phyloP scores from a whole-genome alignment of 1,139 yeast genomes.

The Saccharomyces uvarum region DNA sequence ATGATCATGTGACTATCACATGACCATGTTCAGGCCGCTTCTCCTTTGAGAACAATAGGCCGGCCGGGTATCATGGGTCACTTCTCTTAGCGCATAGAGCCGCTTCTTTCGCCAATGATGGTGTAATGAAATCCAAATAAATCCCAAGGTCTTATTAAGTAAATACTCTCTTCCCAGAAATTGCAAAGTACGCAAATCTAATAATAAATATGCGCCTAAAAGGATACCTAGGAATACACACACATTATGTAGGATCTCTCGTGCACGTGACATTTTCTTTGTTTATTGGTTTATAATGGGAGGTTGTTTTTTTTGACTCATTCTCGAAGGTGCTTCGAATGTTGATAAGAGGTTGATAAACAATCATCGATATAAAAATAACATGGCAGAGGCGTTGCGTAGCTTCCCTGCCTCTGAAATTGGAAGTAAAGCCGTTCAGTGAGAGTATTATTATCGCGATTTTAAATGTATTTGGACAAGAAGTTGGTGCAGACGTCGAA shows the following conservation, averaged over 20 bases:
- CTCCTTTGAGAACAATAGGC: no score
- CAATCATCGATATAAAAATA: not conserved
- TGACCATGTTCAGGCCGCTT: no score
- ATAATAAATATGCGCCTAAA: not conserved
- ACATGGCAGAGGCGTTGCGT: not conserved
- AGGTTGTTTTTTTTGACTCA: not conserved
- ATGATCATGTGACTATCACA: no score
- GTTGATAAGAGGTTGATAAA: not conserved
- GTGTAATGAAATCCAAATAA: not conserved
- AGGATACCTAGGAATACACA: not conserved
- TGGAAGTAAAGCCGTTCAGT: not conserved
- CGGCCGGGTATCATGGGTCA: no score
- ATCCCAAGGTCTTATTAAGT: not conserved
- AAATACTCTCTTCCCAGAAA: not conserved
- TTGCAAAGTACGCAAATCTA: not conserved
- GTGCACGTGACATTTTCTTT: not conserved
- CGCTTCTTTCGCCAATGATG: no score
- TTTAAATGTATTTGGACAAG: slow-evolving; percentile 6
- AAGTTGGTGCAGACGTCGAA: slow-evolving; percentile 8
- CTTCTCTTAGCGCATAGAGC: no score
- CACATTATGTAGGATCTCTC: not conserved
- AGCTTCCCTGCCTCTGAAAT: not conserved
- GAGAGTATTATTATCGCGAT: not conserved
- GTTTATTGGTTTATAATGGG: not conserved
- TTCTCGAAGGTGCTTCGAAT: not conserved